Percentiles rank a stretch among this genome's conserved stretches.
These are phyloP conservation scores for Didymella exigua DNA, from an alignment of 2,329 filamentous ascomycete species.

Conservation along the genomic window DNA sequence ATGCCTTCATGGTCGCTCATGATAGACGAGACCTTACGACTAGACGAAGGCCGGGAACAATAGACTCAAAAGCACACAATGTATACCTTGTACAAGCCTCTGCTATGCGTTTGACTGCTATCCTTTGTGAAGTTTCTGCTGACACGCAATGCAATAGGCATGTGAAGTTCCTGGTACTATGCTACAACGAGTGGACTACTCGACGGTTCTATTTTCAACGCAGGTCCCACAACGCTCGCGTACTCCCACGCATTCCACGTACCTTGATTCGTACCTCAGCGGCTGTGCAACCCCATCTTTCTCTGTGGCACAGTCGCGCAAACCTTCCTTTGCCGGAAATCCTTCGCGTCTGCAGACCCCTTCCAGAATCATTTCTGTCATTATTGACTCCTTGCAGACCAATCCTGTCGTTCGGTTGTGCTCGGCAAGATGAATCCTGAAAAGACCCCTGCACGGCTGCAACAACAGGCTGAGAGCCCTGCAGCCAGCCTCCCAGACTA, in stretches of 20 bases:
- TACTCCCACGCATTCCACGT: constrained; percentile 8
- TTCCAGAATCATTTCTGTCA: constrained; percentile 1
- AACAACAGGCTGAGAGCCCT: constrained; percentile 25
- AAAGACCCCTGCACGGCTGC: constrained; percentile 10
- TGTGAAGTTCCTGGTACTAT: background rate
- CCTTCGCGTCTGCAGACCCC: background rate
- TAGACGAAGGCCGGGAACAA: constrained; percentile 28
- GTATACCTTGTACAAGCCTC: constrained; percentile 8
- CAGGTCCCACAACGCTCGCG: constrained; percentile 12
- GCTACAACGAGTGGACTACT: background rate
- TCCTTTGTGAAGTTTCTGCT: background rate
- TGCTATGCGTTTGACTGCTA: background rate
- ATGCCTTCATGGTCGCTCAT: constrained; percentile 30
- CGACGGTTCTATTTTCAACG: constrained; percentile 9
- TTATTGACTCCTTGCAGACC: background rate
- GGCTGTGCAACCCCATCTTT: constrained; percentile 18
- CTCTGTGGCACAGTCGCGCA: constrained; percentile 9
- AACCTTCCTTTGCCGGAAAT: constrained; percentile 4
- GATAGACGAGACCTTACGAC: constrained; percentile 38
- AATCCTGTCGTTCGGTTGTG: constrained; percentile 3
- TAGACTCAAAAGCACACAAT: constrained; percentile 26
- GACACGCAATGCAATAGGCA: background rate
- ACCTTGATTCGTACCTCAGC: constrained; percentile 14
- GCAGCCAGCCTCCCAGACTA: constrained; percentile 19
- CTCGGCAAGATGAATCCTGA: constrained; percentile 8